Base-by-base conservation (phyloP, 1,139 yeast species). In the Diutina rugosa region DNA sequence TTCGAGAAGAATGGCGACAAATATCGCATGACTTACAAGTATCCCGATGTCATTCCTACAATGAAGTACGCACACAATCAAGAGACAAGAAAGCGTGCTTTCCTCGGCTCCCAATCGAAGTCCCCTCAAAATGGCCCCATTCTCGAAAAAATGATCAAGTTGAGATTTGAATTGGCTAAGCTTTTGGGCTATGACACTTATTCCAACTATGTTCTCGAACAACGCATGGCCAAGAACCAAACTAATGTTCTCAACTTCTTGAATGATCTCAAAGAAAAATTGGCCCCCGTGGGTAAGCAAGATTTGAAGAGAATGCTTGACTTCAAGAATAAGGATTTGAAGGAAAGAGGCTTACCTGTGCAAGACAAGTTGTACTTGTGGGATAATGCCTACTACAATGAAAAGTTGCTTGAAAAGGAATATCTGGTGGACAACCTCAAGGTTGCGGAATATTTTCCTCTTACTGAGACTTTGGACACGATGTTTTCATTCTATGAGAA, bases 21-120 rank as follows among this genome's bases (percentile, higher is more conserved):
- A 64, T 77, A 71, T 64, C 85, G 84, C 66, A 84, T 89, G 74
- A 85, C 95, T 4, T 88, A 80, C 73, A 87, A 88, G 67, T 86
- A 87, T 64, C 93, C 96, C 4, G 95, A 88, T 65, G 71, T 85
- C 56, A 72, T 84, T 61, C 95, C 95, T 0, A 84, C 85, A n/a
- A 70, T 87, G 67, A 85, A 85, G 66, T 80, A 82, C 66, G 91
- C 95, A 53, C 73, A 77, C 58, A 71, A 72, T 60, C 79, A 82
- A 49, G 79, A 77, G 16, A 86, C 95, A 2, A 79, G 96, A 68
- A 84, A 81, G 66, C 65, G 67, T 26, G 89, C 90, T 0, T 84
- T 75, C 63, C 64, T 79, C 53, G 90, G 85, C 14, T 85, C 84
- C 66, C 88, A 84, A 66, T 79, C 81, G 65, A 83, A 86, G 64